Base-by-base conservation (phyloP, 2,329 filamentous ascomycete genomes). In the Penicillium sclerotiorum region DNA sequence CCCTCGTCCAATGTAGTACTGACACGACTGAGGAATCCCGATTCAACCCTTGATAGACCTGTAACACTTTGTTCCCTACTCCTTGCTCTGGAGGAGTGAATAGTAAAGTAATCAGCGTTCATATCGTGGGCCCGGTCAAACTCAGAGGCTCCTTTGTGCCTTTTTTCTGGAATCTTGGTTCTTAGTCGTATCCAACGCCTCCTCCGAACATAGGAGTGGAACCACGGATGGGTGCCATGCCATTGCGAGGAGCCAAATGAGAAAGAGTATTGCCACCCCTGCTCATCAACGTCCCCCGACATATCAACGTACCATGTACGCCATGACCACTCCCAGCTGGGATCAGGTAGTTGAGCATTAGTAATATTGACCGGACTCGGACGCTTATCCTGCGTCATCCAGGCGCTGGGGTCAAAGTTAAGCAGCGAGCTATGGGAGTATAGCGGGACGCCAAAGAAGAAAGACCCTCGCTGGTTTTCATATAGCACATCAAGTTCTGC, bases 231-330 rank as follows among this genome's bases (percentile, higher is more conserved):
- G 15, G 89, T 88, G 3, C 87, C 86, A 70, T 99, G 94, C 94
- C 94, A 99, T 2, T 85, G 83, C 58, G 88, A 90, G 35, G 80
- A 83, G 57, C 78, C 77, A 66, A 97, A 99, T 58, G 89, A 87
- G 67, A 96, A 91, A 13, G 90, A 94, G 72, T 99, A 99, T 67
- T 95, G 88, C 94, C 94, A 99, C 3, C 94, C 94, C 55, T 93
- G 89, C 55, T 93, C 87, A 63, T 97, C 94, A 9, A 89, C 85
- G 51, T 88, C 87, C 2, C 87, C 82, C n/a, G 76, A 93, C 90
- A 81, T 90, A 76, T 88, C 85, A 23, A 87, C 84, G 65, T 87
- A 87, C 84, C 85, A 88, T 33, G 78, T 80, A 65, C 80, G 81
- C 85, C 85, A 88, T 8, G 79, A 84, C 94, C 94, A 99, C 66